Evolutionary conservation across 257 asterid genomes (phyloP).

Genomic region (Lycium ferocissimum): DNA sequence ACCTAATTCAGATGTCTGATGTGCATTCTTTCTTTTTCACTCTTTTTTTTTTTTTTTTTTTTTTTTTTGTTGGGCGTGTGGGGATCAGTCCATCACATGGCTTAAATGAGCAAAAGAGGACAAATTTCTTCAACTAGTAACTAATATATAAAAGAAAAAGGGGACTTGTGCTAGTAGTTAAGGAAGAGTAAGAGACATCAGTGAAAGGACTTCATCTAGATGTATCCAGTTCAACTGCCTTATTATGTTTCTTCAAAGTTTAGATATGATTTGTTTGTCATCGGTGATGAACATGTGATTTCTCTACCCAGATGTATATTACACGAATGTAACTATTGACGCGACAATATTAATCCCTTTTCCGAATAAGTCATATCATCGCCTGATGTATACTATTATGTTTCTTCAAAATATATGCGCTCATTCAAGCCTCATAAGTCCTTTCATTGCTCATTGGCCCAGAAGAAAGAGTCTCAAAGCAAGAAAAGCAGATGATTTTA

Average conservation of each 20-base stretch:
- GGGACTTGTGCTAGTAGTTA: background rate
- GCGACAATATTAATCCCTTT: background rate
- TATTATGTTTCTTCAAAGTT: background rate
- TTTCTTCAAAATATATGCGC: no score
- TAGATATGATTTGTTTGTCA: background rate
- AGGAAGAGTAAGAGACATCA: background rate
- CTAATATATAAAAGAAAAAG: background rate
- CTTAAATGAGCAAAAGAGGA: background rate
- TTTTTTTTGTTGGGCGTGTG: no score
- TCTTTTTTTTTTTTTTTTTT: no score
- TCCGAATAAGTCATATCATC: no score
- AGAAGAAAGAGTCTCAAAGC: background rate
- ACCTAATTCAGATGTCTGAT: background rate
- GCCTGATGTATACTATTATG: no score
- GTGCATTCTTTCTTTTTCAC: background rate
- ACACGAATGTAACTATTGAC: background rate
- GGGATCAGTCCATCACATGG: no score
- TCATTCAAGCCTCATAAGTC: no score
- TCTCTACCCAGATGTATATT: background rate
- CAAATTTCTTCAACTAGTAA: background rate
- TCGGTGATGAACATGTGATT: background rate
- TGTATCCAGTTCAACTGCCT: background rate
- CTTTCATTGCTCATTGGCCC: background rate
- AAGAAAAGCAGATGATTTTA: conserved; percentile 3
- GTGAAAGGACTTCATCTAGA: background rate